Conservation (phyloP, 768 basidiomycete genomes). For the Tephrocybe sp. region DNA sequence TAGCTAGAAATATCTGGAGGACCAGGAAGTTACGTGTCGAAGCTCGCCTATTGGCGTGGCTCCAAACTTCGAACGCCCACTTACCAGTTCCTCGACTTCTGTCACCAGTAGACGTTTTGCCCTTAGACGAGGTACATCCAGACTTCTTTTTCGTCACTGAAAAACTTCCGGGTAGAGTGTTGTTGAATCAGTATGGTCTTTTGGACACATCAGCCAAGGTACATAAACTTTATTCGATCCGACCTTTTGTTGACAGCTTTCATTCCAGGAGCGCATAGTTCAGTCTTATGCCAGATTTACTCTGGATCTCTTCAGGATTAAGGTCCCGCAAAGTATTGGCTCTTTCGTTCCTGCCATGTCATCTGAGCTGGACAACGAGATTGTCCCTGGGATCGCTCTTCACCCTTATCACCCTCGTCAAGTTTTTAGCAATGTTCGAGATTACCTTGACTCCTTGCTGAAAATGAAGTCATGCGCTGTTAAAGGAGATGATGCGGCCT, state of each 20-base stretch:
- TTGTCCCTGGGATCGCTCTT: neutral
- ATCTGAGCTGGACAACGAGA: neutral
- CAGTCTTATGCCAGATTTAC: neutral
- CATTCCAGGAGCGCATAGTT: neutral
- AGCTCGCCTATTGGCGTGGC: neutral
- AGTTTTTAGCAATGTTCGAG: conserved; percentile 6
- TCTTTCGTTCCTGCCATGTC: conserved; percentile 3
- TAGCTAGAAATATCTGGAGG: neutral
- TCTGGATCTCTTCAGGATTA: conserved; percentile 1
- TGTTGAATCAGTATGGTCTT: conserved; percentile 6
- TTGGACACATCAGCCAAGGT: conserved; percentile 1
- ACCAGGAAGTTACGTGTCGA: neutral
- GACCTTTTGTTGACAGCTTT: neutral
- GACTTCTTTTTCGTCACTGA: conserved; percentile 6
- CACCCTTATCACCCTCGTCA: neutral
- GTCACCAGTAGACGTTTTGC: neutral
- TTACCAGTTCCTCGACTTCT: neutral
- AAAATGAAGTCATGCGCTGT: conserved; percentile 5
- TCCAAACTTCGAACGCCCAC: neutral
- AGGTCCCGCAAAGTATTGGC: conserved; percentile 2
- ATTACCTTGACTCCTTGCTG: conserved; percentile 10
- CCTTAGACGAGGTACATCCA: neutral
- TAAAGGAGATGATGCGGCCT: neutral
- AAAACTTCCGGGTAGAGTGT: neutral
- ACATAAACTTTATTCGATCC: neutral